phyloP scores from a whole-genome alignment of 495 filamentous ascomycete genomes.

The Talaromyces ruber region DNA sequence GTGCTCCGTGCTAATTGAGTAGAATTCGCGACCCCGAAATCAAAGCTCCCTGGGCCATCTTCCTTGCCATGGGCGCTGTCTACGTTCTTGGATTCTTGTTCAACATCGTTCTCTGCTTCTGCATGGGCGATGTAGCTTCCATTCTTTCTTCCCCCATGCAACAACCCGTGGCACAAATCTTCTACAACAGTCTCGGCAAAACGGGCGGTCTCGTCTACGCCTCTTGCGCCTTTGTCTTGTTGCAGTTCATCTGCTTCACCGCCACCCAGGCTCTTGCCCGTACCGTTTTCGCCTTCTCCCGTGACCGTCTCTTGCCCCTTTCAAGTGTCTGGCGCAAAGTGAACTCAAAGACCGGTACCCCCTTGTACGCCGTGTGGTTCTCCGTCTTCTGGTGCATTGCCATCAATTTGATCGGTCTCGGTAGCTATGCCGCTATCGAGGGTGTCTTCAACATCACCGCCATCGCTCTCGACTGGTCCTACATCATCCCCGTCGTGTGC shows the following conservation, averaged over 20 bases:
- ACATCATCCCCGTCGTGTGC: conserved; percentile 53
- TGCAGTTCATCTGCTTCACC: conserved; percentile 46
- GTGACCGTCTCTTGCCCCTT: conserved; percentile 49
- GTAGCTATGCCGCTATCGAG: conserved; percentile 49
- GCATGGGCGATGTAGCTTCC: conserved; percentile 43
- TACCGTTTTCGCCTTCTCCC: conserved; percentile 55
- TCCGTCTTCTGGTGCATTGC: conserved; percentile 46
- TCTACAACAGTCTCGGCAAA: conserved; percentile 52
- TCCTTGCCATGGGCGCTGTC: conserved; percentile 49
- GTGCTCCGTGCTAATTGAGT: neutral
- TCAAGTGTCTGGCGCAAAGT: conserved; percentile 49
- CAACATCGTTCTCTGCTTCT: conserved; percentile 55
- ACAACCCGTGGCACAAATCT: conserved; percentile 59
- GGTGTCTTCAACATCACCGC: conserved; percentile 58
- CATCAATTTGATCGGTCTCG: conserved; percentile 57
- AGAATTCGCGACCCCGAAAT: conserved; percentile 45
- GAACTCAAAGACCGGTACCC: conserved; percentile 43
- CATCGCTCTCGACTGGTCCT: conserved; percentile 55
- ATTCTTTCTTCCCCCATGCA: conserved; percentile 37
- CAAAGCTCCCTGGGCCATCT: conserved; percentile 55
- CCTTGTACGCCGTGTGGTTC: conserved; percentile 53
- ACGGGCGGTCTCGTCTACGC: conserved; percentile 52
- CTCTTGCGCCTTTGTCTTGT: conserved; percentile 47
- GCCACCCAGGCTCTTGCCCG: conserved; percentile 53
- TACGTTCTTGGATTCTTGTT: conserved; percentile 53